Percentiles rank a stretch among this genome's conserved stretches.
These are phyloP conservation scores for Penicillium nordicum DNA, from an alignment of 2,329 filamentous ascomycete genomes.

Conservation along the genomic window DNA sequence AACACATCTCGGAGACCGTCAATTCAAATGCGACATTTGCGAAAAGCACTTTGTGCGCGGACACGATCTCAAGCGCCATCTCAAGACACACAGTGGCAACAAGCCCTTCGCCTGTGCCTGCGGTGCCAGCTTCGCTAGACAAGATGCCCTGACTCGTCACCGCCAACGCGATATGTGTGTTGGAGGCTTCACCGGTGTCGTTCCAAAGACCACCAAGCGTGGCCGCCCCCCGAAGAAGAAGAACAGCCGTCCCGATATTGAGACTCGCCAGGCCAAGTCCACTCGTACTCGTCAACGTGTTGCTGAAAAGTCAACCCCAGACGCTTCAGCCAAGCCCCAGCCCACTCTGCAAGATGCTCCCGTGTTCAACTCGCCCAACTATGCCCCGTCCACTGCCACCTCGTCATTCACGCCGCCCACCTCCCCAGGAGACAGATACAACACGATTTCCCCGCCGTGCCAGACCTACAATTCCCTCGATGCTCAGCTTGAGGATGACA, in stretches of 20 bases:
- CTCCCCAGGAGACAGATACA: slow-evolving; percentile 43
- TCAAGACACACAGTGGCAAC: slow-evolving; percentile 94
- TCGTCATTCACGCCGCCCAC: slow-evolving; percentile 49
- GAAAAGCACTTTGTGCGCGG: slow-evolving; percentile 94
- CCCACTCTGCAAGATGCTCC: slow-evolving; percentile 30
- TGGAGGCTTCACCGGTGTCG: slow-evolving; percentile 81
- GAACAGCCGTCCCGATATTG: slow-evolving; percentile 59
- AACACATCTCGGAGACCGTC: slow-evolving; percentile 92
- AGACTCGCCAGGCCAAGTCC: slow-evolving; percentile 57
- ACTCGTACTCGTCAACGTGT: slow-evolving; percentile 49
- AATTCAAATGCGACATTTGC: slow-evolving; percentile 91
- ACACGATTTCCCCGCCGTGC: slow-evolving; percentile 38
- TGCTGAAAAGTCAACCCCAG: slow-evolving; percentile 34
- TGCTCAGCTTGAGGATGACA: slow-evolving; percentile 39
- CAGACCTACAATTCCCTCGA: slow-evolving; percentile 37
- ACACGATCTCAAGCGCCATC: slow-evolving; percentile 94
- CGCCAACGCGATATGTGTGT: slow-evolving; percentile 95
- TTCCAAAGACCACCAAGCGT: slow-evolving; percentile 65
- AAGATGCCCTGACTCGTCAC: slow-evolving; percentile 91
- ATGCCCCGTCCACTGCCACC: slow-evolving; percentile 42
- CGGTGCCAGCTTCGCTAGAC: slow-evolving; percentile 88
- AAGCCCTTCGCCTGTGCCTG: slow-evolving; percentile 95
- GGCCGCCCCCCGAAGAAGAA: slow-evolving; percentile 60
- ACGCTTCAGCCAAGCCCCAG: slow-evolving; percentile 22
- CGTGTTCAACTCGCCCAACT: slow-evolving; percentile 42